phyloP scores from a whole-genome alignment of 2,329 filamentous ascomycete species.

The Pseudodiploospora longispora region DNA sequence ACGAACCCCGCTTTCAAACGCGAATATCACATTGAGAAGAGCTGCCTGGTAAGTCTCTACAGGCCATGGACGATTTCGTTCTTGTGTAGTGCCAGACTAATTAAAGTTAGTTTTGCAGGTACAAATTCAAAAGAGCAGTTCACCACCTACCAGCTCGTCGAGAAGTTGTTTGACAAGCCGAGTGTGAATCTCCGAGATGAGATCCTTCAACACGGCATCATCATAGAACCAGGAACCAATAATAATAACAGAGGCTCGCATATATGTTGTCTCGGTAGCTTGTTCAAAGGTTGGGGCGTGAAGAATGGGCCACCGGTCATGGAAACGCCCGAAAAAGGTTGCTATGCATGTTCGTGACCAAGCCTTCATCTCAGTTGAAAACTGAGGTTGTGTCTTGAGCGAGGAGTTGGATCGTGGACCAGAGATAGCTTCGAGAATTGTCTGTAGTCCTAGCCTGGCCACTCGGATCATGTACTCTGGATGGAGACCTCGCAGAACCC shows the following conservation, averaged over 20 bases:
- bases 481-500: not conserved
- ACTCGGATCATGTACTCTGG: not conserved
- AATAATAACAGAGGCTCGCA: slow-evolving; percentile 26
- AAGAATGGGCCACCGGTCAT: slow-evolving; percentile 33
- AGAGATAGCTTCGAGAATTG: slow-evolving; percentile 5
- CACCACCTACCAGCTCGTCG: slow-evolving; percentile 18
- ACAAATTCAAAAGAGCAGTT: not conserved
- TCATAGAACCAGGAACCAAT: slow-evolving; percentile 30
- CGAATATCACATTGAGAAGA: slow-evolving; percentile 31
- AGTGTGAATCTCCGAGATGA: slow-evolving; percentile 23
- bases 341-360: slow-evolving; percentile 16
- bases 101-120: not conserved
- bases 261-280: slow-evolving; percentile 18
- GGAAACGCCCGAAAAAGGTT: slow-evolving; percentile 31
- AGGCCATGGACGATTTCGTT: slow-evolving; percentile 20
- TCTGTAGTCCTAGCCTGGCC: not conserved
- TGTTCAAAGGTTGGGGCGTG: slow-evolving; percentile 27
- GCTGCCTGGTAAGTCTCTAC: slow-evolving; percentile 25
- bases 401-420: not conserved
- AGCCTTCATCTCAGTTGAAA: slow-evolving; percentile 9
- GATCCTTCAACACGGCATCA: slow-evolving; percentile 16
- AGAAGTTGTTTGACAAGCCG: slow-evolving; percentile 22
- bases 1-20: slow-evolving; percentile 27
- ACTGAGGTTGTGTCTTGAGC: not conserved
- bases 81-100: slow-evolving; percentile 3